Evolutionary conservation across 108 stramenopile genomes (phyloP).

Genomic region (Pseudonitzschia multiseries): DNA sequence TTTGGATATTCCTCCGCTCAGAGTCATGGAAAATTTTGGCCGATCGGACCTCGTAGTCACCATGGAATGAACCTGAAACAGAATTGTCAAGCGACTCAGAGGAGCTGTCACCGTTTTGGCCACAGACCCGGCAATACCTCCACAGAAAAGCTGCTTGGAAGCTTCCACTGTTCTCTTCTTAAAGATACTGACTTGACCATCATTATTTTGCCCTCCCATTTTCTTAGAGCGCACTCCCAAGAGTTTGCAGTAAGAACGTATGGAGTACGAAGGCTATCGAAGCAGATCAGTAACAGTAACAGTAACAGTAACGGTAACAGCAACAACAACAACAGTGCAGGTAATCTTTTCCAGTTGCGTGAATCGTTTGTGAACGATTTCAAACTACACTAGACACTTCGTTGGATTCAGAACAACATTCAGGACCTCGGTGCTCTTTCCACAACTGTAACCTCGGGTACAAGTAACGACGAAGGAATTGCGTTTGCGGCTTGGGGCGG

Average conservation of each 20-base stretch:
- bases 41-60: slow-evolving; percentile 83
- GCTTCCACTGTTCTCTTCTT: slow-evolving; percentile 69
- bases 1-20: slow-evolving; percentile 66
- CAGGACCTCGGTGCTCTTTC: background rate
- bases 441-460: background rate
- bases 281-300: background rate
- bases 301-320: too few relatives aligned
- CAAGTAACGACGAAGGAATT: too few relatives aligned
- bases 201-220: slow-evolving; percentile 5
- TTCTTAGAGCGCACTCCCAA: background rate
- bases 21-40: slow-evolving; percentile 77
- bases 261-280: background rate
- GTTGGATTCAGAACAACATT: background rate
- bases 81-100: slow-evolving; percentile 83
- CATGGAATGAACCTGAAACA: slow-evolving; percentile 92
- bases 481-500: too few relatives aligned
- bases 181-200: slow-evolving; percentile 3
- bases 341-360: background rate
- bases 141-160: slow-evolving; percentile 86
- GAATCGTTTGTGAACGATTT: background rate
- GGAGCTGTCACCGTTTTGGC: slow-evolving; percentile 94
- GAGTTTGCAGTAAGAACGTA: background rate
- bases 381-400: background rate
- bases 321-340: background rate
- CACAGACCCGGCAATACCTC: slow-evolving; percentile 92